Evolutionary conservation across 2,329 filamentous ascomycete genomes (phyloP), one percentile per base, ranked within the genome.

Genomic region (Tolypocladium sp.): DNA sequence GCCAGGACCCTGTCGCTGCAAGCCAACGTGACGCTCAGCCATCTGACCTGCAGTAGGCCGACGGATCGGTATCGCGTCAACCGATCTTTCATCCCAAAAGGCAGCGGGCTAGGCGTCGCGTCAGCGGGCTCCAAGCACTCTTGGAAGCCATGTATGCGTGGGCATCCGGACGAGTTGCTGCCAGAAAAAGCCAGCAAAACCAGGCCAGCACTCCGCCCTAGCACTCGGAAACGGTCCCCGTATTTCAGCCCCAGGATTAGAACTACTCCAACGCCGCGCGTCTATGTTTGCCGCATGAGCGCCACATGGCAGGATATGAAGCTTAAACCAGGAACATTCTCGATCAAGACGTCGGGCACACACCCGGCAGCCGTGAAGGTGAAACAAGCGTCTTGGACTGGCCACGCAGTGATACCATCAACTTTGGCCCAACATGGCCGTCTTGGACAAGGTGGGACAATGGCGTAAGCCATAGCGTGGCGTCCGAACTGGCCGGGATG

Each of bases 261-360:
- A 35, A n/a, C 9, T 35, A 17, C 30, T 35, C 22, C 30, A 6
- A 35, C 4, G 17, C 17, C 27, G 49, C 49, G 17, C 17, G 13
- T 35, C 17, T 22, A 13, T 44, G n/a, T 46, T 56, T 25, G 27
- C 25, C 10, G 42, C 55, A 35, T 30, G 27, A 30, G 27, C 25
- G 37, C 46, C 56, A 52, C 46, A 57, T 57, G 56, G 56, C 56
- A 52, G 38, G 20, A 12, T 25, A 33, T 40, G 56, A 57, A 52
- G 56, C 46, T 57, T 57, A 52, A 57, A 57, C 15, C 25, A 35
- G 25, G 30, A 37, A n/a, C 8, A 35, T 41, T 42, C 37, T 37
- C 25, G 40, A 46, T 55, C 51, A 25, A 58, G 51, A 40, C 25
- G 15, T 2, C 2, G 51, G 38, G 42, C 42, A 20, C 27, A 52